Conservation (phyloP, 2,329 filamentous ascomycete genomes). For the Coccinonectria pachysandricola region DNA sequence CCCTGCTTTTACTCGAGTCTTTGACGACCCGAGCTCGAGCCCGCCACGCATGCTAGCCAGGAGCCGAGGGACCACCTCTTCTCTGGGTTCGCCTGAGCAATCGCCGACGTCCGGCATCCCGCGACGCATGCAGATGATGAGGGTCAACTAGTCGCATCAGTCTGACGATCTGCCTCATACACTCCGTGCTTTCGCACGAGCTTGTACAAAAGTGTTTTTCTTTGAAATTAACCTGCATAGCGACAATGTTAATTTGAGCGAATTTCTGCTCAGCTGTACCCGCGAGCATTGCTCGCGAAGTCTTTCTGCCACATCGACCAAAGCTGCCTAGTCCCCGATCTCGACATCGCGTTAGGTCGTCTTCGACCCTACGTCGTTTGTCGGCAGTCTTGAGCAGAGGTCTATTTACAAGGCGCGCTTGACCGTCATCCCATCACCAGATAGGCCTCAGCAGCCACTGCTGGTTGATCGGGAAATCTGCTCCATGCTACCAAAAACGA, state of each 20-base stretch:
- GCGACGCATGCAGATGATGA: constrained; percentile 54
- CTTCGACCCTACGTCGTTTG: too few relatives aligned
- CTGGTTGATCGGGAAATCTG: too few relatives aligned
- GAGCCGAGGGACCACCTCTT: constrained; percentile 44
- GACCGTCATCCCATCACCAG: too few relatives aligned
- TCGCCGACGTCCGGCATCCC: constrained; percentile 41
- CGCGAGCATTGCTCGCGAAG: too few relatives aligned
- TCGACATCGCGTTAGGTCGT: too few relatives aligned
- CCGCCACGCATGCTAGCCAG: constrained; percentile 40
- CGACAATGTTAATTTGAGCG: constrained; percentile 20
- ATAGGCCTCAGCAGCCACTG: too few relatives aligned
- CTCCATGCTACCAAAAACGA: too few relatives aligned
- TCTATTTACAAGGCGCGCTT: too few relatives aligned
- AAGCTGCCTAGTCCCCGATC: too few relatives aligned
- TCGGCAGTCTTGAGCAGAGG: too few relatives aligned
- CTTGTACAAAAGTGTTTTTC: constrained; percentile 23
- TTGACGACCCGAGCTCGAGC: constrained; percentile 50
- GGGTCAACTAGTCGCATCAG: too few relatives aligned
- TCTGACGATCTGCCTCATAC: constrained; percentile 17
- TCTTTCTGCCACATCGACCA: too few relatives aligned
- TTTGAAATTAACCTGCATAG: constrained; percentile 29
- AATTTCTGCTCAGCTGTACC: constrained; percentile 12
- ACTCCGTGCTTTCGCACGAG: constrained; percentile 11
- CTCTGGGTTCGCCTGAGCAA: constrained; percentile 40
- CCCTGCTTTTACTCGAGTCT: constrained; percentile 58